Percentiles rank a stretch among this genome's conserved stretches.
Evolutionary conservation across 352 stramenopile species (phyloP).

Genomic region (Phytophthora capsici): DNA sequence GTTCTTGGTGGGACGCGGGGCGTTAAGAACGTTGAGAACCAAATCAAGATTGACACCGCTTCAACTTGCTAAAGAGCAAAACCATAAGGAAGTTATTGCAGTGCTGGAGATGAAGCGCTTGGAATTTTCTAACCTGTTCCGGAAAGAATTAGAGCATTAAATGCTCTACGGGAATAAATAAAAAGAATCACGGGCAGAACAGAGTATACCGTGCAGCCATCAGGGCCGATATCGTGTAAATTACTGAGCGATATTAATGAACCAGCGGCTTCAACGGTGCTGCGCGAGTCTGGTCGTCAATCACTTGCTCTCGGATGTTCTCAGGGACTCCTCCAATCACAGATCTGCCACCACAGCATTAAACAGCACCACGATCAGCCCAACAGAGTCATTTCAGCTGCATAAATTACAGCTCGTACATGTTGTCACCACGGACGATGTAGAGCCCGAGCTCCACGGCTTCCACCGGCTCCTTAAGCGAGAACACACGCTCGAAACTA

Average conservation of each 20-base stretch:
- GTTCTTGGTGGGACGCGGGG: background rate
- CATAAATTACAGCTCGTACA: slow-evolving; percentile 52
- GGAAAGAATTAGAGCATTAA: no score
- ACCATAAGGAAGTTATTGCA: no score
- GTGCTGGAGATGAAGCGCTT: no score
- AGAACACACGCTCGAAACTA: slow-evolving; percentile 95
- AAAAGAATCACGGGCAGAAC: background rate
- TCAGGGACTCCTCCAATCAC: slow-evolving; percentile 89
- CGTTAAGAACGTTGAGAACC: no score
- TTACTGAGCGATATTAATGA: slow-evolving; percentile 76
- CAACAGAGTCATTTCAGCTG: background rate
- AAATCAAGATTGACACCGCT: no score
- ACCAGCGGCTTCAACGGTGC: slow-evolving; percentile 91
- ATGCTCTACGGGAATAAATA: no score
- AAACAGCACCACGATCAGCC: slow-evolving; percentile 4
- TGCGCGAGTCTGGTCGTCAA: slow-evolving; percentile 88
- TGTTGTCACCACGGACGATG: slow-evolving; percentile 95
- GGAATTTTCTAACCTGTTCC: no score
- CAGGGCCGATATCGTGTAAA: slow-evolving; percentile 33
- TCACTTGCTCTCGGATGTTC: slow-evolving; percentile 89
- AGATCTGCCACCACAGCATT: slow-evolving; percentile 47
- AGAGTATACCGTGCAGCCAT: background rate
- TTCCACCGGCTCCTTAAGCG: slow-evolving; percentile 89
- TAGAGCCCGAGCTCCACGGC: slow-evolving; percentile 92
- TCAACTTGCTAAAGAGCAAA: no score